A percentile compares a stretch with the other conserved stretches of the same genome.
Conservation (phyloP, 495 filamentous ascomycete species). For the Neurospora hispaniola region DNA sequence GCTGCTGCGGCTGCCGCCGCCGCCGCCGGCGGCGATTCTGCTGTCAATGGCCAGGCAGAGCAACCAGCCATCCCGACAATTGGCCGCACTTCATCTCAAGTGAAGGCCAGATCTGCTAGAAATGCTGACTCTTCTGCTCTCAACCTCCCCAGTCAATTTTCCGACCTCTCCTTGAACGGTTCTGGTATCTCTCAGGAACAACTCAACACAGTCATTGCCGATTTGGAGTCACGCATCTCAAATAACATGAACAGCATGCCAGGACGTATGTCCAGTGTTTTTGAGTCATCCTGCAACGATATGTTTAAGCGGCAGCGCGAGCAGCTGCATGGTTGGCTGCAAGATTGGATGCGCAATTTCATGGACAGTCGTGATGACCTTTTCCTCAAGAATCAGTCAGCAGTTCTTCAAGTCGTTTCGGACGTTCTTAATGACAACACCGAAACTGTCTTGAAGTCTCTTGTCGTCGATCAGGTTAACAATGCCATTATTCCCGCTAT, state of each 20-base stretch:
- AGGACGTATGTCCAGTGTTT: constrained; percentile 29
- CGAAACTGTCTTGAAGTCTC: constrained; percentile 62
- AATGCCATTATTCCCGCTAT: constrained; percentile 49
- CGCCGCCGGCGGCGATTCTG: constrained; percentile 21
- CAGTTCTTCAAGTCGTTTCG: constrained; percentile 73
- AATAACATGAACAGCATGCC: constrained; percentile 35
- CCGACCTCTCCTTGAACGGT: constrained; percentile 7
- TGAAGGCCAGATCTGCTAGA: constrained; percentile 20
- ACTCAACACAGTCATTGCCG: constrained; percentile 32
- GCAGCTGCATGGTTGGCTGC: constrained; percentile 25
- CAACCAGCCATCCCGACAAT: constrained; percentile 7
- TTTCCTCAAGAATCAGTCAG: constrained; percentile 29
- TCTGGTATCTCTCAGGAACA: constrained; percentile 29
- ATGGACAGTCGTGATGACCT: constrained; percentile 20
- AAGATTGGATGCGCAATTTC: constrained; percentile 26
- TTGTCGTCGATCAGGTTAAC: constrained; percentile 59
- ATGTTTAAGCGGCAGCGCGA: constrained; percentile 31
- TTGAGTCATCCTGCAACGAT: constrained; percentile 18
- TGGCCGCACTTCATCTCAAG: constrained; percentile 13
- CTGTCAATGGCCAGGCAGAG: constrained; percentile 4
- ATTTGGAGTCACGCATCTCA: constrained; percentile 35
- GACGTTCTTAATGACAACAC: constrained; percentile 83
- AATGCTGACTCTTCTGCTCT: constrained; percentile 13
- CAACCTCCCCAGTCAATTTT: constrained; percentile 5
- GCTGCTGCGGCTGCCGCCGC: constrained; percentile 21